Conservation (phyloP, 2,329 filamentous ascomycete species). For the Diaporthe amygdali region DNA sequence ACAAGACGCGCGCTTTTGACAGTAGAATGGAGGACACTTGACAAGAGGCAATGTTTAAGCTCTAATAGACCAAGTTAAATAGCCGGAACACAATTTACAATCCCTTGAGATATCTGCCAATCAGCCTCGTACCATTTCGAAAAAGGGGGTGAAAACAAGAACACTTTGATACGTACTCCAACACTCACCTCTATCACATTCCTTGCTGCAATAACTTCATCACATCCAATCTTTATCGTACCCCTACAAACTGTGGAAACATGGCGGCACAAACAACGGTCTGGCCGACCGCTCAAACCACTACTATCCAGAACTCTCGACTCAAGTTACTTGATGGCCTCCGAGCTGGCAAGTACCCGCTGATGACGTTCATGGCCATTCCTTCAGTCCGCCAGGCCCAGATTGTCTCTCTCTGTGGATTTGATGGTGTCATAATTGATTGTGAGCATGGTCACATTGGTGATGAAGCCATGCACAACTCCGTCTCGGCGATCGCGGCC, state of each 20-base stretch:
- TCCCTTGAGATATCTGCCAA: neutral
- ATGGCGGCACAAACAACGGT: constrained; percentile 7
- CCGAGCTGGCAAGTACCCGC: constrained; percentile 41
- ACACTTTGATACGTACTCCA: neutral
- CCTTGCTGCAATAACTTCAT: neutral
- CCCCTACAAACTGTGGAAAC: neutral
- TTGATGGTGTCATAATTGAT: constrained; percentile 50
- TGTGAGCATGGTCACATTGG: constrained; percentile 32
- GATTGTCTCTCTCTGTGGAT: constrained; percentile 51
- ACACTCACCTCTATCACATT: neutral
- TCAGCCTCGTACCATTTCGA: neutral
- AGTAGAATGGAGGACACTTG: neutral
- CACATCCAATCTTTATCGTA: neutral
- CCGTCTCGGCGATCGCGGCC: constrained; percentile 29
- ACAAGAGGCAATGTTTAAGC: neutral
- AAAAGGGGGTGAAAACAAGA: neutral
- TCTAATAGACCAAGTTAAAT: neutral
- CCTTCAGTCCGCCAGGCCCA: constrained; percentile 53
- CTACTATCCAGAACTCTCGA: constrained; percentile 43
- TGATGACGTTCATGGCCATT: constrained; percentile 56
- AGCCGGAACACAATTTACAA: neutral
- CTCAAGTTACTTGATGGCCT: constrained; percentile 50
- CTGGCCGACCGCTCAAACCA: constrained; percentile 38
- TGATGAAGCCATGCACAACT: constrained; percentile 31
- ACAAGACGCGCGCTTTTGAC: neutral